Percentiles rank a stretch among this genome's conserved stretches.
These are phyloP conservation scores for Stenogyne calaminthoides DNA, from an alignment of 305 asterid species.

Conservation along the genomic window DNA sequence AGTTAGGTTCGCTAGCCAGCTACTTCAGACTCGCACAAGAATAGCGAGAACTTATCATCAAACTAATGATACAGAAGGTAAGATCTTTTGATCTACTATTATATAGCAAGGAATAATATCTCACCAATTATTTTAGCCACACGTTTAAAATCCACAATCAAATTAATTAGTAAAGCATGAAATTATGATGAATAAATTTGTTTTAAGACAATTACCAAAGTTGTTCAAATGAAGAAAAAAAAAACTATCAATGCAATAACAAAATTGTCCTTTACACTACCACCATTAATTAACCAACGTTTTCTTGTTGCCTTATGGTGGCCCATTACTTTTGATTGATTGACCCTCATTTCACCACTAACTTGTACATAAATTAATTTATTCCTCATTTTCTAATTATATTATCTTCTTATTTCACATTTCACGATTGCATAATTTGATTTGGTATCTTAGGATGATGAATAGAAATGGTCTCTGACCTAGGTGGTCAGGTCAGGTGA, in stretches of 20 bases:
- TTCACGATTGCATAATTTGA: too few relatives aligned
- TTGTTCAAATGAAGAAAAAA: background rate
- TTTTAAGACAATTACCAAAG: background rate
- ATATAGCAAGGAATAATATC: background rate
- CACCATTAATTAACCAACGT: too few relatives aligned
- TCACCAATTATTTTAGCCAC: background rate
- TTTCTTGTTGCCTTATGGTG: too few relatives aligned
- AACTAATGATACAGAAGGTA: background rate
- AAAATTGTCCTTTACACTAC: too few relatives aligned
- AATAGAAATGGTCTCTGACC: background rate
- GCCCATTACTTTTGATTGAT: too few relatives aligned
- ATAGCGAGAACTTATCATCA: background rate
- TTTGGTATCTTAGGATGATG: constrained; percentile 8
- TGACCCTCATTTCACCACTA: too few relatives aligned
- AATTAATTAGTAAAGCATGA: background rate
- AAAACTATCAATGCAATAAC: too few relatives aligned
- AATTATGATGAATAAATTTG: background rate
- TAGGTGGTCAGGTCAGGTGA: too few relatives aligned
- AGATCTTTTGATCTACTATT: background rate
- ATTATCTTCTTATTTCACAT: background rate
- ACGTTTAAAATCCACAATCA: background rate
- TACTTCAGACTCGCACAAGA: background rate
- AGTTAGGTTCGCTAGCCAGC: background rate
- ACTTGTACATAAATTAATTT: background rate
- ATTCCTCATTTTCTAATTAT: background rate